Conservation (phyloP, 2,329 filamentous ascomycete species). For the Coniochaeta ligniaria region DNA sequence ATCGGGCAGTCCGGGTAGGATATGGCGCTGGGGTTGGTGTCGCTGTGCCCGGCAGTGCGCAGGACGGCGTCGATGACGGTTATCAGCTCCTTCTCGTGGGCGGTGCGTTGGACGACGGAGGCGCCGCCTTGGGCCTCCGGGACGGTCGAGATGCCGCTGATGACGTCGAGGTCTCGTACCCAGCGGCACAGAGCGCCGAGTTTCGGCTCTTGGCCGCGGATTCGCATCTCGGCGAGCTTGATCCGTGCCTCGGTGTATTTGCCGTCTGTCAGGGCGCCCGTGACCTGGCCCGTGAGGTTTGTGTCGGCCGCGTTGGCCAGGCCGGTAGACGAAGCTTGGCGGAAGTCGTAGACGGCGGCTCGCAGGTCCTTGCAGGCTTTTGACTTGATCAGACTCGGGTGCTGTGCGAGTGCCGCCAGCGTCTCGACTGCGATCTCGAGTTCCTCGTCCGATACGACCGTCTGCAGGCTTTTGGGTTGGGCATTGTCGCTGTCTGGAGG, state of each 20-base stretch:
- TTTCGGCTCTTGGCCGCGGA: slow-evolving; percentile 58
- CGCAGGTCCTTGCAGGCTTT: slow-evolving; percentile 61
- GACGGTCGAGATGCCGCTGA: slow-evolving; percentile 56
- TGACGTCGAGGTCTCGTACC: slow-evolving; percentile 64
- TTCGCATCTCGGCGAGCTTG: slow-evolving; percentile 62
- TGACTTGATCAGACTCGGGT: slow-evolving; percentile 59
- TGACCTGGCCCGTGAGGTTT: slow-evolving; percentile 61
- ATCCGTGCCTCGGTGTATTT: slow-evolving; percentile 60
- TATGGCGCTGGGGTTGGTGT: slow-evolving; percentile 32
- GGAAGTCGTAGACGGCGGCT: slow-evolving; percentile 61
- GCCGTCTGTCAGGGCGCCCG: slow-evolving; percentile 57
- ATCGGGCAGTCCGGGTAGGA: slow-evolving; percentile 37
- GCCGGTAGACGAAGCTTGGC: slow-evolving; percentile 61
- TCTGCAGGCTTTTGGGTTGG: slow-evolving; percentile 39
- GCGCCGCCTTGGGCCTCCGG: slow-evolving; percentile 31
- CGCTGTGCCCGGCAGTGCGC: slow-evolving; percentile 54
- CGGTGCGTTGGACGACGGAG: slow-evolving; percentile 25
- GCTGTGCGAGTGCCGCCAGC: slow-evolving; percentile 46
- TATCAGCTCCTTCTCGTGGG: slow-evolving; percentile 47
- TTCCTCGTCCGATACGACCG: slow-evolving; percentile 55
- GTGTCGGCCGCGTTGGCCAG: slow-evolving; percentile 47
- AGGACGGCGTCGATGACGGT: slow-evolving; percentile 57
- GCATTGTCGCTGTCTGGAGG: neutral
- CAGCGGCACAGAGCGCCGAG: slow-evolving; percentile 64
- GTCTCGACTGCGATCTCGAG: slow-evolving; percentile 62